Conservation (phyloP, 768 basidiomycete species). For the Baorangia bicolor region DNA sequence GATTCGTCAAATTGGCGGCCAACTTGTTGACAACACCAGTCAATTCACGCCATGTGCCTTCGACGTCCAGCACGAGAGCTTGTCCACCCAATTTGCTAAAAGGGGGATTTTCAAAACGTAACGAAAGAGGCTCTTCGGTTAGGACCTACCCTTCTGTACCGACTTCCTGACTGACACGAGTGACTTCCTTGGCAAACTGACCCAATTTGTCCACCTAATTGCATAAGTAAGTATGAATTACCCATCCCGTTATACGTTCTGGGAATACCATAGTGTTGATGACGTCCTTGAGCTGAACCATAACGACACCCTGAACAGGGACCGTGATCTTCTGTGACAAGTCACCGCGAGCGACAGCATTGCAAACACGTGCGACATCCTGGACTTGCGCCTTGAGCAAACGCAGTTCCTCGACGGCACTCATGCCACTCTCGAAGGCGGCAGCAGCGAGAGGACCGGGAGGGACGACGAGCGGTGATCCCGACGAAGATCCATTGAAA, state of each 20-base stretch:
- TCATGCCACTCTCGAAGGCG: constrained; percentile 59
- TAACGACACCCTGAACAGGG: constrained; percentile 72
- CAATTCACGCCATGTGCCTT: constrained; percentile 87
- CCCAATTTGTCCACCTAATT: constrained; percentile 66
- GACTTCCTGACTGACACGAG: constrained; percentile 81
- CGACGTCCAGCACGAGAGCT: constrained; percentile 81
- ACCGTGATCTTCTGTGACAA: constrained; percentile 78
- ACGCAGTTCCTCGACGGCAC: constrained; percentile 73
- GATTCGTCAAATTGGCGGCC: constrained; percentile 69
- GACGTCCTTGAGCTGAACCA: constrained; percentile 79
- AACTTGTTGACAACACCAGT: constrained; percentile 83
- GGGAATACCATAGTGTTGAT: constrained; percentile 62
- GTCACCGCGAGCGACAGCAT: constrained; percentile 75
- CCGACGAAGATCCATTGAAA: constrained; percentile 29
- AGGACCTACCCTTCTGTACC: constrained; percentile 67
- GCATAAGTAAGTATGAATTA: constrained; percentile 12
- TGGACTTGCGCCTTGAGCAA: constrained; percentile 84
- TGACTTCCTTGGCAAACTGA: constrained; percentile 90
- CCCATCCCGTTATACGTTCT: not conserved
- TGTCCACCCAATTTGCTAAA: constrained; percentile 78
- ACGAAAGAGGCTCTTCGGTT: not conserved
- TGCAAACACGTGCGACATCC: constrained; percentile 77
- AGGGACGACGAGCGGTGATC: constrained; percentile 46
- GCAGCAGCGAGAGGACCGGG: constrained; percentile 57
- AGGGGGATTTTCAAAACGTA: constrained; percentile 12